phyloP scores from a whole-genome alignment of 805 yeast genomes.

The Lipomyces mesembrius region DNA sequence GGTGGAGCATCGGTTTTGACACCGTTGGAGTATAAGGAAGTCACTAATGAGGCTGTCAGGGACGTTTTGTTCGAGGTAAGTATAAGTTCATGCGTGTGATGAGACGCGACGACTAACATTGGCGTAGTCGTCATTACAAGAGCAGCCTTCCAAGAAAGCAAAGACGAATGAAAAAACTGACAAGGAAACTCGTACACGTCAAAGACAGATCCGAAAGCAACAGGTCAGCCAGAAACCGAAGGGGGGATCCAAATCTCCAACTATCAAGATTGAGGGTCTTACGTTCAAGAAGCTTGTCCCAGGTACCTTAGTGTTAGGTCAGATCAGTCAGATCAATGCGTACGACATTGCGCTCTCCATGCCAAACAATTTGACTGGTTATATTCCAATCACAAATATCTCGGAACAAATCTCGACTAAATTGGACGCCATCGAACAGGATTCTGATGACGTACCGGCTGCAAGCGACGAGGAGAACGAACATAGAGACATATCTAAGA shows the following conservation, averaged over 20 bases:
- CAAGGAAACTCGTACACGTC: constrained; percentile 18
- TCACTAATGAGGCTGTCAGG: constrained; percentile 86
- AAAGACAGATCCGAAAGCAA: constrained; percentile 28
- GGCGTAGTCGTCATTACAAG: constrained; percentile 17
- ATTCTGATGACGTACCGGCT: constrained; percentile 50
- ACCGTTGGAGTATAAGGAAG: constrained; percentile 88
- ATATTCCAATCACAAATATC: constrained; percentile 71
- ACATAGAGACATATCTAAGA: constrained; percentile 39
- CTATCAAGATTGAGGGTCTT: constrained; percentile 55
- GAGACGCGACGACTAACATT: not conserved
- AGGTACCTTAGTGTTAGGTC: constrained; percentile 80
- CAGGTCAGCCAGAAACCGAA: constrained; percentile 19
- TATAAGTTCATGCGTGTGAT: not conserved
- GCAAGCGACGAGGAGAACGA: constrained; percentile 47
- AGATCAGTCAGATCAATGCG: constrained; percentile 62
- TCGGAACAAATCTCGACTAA: constrained; percentile 63
- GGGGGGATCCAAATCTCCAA: not conserved
- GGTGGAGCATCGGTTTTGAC: constrained; percentile 82
- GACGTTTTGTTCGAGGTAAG: constrained; percentile 72
- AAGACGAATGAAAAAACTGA: constrained; percentile 6
- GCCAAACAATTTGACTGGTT: constrained; percentile 82
- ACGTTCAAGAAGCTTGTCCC: constrained; percentile 65
- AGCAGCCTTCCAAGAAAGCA: constrained; percentile 27
- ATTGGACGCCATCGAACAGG: constrained; percentile 58
- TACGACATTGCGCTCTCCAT: constrained; percentile 70